A percentile compares a stretch with the other conserved stretches of the same genome.
Evolutionary conservation across 176 grass and related monocot species (phyloP).

Genomic region (Aegilops sharonensis): DNA sequence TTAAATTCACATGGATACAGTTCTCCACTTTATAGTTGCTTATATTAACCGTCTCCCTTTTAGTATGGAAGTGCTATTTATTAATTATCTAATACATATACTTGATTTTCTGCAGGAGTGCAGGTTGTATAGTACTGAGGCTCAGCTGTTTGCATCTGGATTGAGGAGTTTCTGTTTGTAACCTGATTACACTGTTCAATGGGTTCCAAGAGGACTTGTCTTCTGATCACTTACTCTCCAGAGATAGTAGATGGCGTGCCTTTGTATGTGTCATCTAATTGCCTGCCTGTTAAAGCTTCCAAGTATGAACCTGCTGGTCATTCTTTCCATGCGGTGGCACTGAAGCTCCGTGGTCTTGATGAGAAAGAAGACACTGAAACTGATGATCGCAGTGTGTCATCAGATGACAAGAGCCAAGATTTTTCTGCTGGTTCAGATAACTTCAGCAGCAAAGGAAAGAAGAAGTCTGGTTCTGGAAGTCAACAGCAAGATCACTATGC

Average conservation of each 20-base stretch:
- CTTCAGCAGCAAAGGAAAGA: constrained; percentile 86
- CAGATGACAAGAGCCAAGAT: constrained; percentile 76
- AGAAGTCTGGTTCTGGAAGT: constrained; percentile 76
- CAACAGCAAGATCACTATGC: constrained; percentile 96
- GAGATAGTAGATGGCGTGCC: constrained; percentile 76
- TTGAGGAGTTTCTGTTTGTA: not conserved
- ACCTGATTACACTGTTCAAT: constrained; percentile 31
- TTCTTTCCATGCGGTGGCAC: constrained; percentile 74
- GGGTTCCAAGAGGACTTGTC: constrained; percentile 37
- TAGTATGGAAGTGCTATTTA: not conserved
- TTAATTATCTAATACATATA: not conserved
- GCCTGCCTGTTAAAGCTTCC: constrained; percentile 64
- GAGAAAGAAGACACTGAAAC: constrained; percentile 73
- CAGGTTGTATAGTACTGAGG: not conserved
- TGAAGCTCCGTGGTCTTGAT: constrained; percentile 67
- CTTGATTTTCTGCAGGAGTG: constrained; percentile 20
- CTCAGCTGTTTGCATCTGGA: not conserved
- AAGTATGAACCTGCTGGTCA: constrained; percentile 95
- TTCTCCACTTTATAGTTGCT: not conserved
- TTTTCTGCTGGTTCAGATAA: constrained; percentile 59
- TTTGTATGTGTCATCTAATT: constrained; percentile 80
- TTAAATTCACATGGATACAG: not conserved
- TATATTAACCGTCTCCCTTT: not conserved
- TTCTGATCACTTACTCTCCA: constrained; percentile 72
- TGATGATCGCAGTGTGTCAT: constrained; percentile 77